Base-by-base conservation (phyloP, 495 filamentous ascomycete genomes). In the Geopyxis carbonaria region DNA sequence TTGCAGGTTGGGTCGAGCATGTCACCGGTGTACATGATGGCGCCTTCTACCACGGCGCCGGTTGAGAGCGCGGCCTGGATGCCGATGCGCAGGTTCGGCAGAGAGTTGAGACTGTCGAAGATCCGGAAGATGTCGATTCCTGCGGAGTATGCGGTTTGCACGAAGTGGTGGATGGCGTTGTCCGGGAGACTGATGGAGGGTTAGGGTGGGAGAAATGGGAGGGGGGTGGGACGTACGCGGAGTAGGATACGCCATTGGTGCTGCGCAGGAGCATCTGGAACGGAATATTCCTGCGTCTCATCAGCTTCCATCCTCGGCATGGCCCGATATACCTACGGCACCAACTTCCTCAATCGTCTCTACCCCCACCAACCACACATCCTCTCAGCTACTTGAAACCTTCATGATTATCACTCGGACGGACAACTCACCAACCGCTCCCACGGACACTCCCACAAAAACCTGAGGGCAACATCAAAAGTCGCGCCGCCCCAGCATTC, bases 401-500 rank as follows among this genome's bases (percentile, higher is more conserved):
- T n/a, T n/a, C n/a, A n/a, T n/a, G n/a, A n/a, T n/a, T n/a, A n/a
- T n/a, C n/a, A n/a, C n/a, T n/a, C n/a, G n/a, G n/a, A n/a, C n/a
- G n/a, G n/a, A n/a, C n/a, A n/a, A n/a, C n/a, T n/a, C n/a, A n/a
- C n/a, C 52, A 97, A 69, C 48, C 89, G 68, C 58, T 94, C 89
- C 87, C 87, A 97, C 28, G 89, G 87, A 61, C 95, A 89, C 65
- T 97, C 89, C 55, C 94, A 94, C 36, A 97, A 74, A 73, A 97
- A 97, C 42, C 89, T 82, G 79, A 93, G 91, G 48, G 89, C 89
- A 18, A 97, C 89, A 59, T 97, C 89, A 55, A 97, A 97, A 38
- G 89, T 97, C 38, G 89, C 89, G 52, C 89, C 89, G 64, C 89
- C 89, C 89, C 89, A 97, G 68, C 85, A 93, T 62, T 97, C 89